phyloP scores from a whole-genome alignment of 495 filamentous ascomycete species.

The Sordaria brevicollis region DNA sequence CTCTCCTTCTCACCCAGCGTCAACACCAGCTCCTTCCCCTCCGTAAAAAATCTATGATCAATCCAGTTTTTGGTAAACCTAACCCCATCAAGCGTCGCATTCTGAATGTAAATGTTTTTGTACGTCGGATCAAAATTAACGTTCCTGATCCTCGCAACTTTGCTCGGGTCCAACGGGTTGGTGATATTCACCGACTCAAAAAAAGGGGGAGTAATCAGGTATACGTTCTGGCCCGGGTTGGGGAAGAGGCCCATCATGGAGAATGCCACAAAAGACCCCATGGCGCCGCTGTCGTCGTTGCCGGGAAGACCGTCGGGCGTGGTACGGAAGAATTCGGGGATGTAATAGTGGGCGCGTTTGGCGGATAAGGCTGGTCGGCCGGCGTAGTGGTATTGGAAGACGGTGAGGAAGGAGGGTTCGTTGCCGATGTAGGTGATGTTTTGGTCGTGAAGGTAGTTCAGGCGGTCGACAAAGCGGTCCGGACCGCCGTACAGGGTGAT shows the following conservation, averaged over 20 bases:
- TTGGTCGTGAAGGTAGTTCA: slow-evolving; percentile 54
- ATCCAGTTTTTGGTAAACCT: slow-evolving; percentile 63
- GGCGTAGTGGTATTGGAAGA: slow-evolving; percentile 63
- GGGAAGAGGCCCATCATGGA: slow-evolving; percentile 69
- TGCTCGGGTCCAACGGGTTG: slow-evolving; percentile 46
- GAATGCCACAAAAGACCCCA: slow-evolving; percentile 61
- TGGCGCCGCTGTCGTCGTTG: slow-evolving; percentile 64
- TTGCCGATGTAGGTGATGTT: slow-evolving; percentile 64
- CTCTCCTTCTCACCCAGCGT: slow-evolving; percentile 56
- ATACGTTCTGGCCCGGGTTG: slow-evolving; percentile 64
- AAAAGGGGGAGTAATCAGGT: slow-evolving; percentile 58
- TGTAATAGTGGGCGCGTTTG: slow-evolving; percentile 52
- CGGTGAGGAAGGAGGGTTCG: slow-evolving; percentile 59
- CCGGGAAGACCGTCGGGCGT: slow-evolving; percentile 53
- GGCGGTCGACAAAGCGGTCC: slow-evolving; percentile 46
- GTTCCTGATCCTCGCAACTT: slow-evolving; percentile 49
- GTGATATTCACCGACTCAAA: slow-evolving; percentile 57
- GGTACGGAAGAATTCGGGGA: slow-evolving; percentile 54
- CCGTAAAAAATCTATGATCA: slow-evolving; percentile 61
- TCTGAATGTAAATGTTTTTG: slow-evolving; percentile 56
- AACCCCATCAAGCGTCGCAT: slow-evolving; percentile 54
- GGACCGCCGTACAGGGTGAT: slow-evolving; percentile 53
- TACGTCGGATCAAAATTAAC: slow-evolving; percentile 57
- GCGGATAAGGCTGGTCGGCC: slow-evolving; percentile 56
- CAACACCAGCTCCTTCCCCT: slow-evolving; percentile 59